Conservation (phyloP, 2,329 filamentous ascomycete species). For the Aspergillus pseudoterreus region DNA sequence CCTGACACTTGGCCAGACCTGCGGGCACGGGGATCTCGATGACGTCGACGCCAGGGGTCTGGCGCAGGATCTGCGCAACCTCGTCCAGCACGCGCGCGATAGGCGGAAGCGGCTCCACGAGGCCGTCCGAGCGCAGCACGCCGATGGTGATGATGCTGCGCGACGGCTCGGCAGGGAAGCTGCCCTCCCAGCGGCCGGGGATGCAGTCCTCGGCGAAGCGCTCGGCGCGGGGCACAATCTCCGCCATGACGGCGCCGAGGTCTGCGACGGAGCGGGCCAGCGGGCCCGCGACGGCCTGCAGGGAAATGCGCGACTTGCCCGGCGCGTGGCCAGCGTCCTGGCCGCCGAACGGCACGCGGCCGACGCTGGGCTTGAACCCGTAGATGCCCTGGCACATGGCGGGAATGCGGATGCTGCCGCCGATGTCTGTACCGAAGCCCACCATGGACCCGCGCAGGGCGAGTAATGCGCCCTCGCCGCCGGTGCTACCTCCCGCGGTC, state of each 20-base stretch:
- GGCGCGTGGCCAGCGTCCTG: conserved; percentile 47
- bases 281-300: conserved; percentile 47
- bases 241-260: conserved; percentile 46
- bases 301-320: conserved; percentile 48
- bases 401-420: conserved; percentile 44
- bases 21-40: conserved; percentile 55
- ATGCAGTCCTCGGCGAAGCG: conserved; percentile 50
- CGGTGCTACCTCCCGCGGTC: conserved; percentile 62
- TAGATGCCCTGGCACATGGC: conserved; percentile 52
- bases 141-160: conserved; percentile 38
- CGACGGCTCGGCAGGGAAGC: conserved; percentile 22
- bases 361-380: conserved; percentile 48
- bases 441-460: conserved; percentile 57
- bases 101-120: conserved; percentile 37
- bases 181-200: conserved; percentile 39
- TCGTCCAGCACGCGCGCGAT: conserved; percentile 38
- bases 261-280: conserved; percentile 39
- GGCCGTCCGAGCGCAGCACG: conserved; percentile 39
- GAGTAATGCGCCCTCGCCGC: conserved; percentile 61
- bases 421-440: conserved; percentile 62
- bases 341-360: conserved; percentile 50
- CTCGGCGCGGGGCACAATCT: conserved; percentile 50
- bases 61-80: conserved; percentile 32
- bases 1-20: conserved; percentile 53
- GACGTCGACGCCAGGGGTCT: conserved; percentile 48